These are phyloP conservation scores for Musa beccarii DNA, from an alignment of 176 grass and related monocot genomes.

Conservation along the genomic window DNA sequence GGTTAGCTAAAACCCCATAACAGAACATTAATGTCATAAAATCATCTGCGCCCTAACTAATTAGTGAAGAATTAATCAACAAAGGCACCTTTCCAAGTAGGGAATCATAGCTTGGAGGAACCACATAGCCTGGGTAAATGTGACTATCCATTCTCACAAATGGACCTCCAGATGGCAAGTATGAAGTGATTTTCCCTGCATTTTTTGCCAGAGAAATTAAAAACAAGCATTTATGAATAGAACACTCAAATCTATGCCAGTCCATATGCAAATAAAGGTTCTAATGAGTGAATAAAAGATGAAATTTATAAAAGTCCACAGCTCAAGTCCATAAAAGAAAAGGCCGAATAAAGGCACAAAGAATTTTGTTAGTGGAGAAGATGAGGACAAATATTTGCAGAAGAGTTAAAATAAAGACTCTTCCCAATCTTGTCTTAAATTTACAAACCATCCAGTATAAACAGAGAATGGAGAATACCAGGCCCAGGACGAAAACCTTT, in stretches of 20 bases:
- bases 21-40: not conserved
- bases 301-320: not conserved
- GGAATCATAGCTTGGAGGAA: conserved; percentile 47
- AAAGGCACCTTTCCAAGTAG: conserved; percentile 38
- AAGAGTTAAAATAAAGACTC: not conserved
- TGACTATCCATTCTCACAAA: conserved; percentile 64
- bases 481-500: conserved; percentile 51
- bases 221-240: not conserved
- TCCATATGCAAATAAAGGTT: not conserved
- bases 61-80: not conserved
- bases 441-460: not conserved
- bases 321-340: not conserved
- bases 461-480: conserved; percentile 14
- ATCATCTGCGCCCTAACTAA: not conserved
- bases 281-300: not conserved
- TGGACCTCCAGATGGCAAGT: conserved; percentile 47
- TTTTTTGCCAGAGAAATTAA: not conserved
- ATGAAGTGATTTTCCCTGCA: conserved; percentile 47
- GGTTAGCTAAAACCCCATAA: too few species aligned
- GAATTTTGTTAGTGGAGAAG: not conserved
- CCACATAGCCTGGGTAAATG: conserved; percentile 46
- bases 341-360: not conserved
- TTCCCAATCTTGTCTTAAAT: not conserved
- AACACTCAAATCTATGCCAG: not conserved
- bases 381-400: not conserved